Conservation (phyloP, 495 filamentous ascomycete species). For the Thermochaetoides thermophila region DNA sequence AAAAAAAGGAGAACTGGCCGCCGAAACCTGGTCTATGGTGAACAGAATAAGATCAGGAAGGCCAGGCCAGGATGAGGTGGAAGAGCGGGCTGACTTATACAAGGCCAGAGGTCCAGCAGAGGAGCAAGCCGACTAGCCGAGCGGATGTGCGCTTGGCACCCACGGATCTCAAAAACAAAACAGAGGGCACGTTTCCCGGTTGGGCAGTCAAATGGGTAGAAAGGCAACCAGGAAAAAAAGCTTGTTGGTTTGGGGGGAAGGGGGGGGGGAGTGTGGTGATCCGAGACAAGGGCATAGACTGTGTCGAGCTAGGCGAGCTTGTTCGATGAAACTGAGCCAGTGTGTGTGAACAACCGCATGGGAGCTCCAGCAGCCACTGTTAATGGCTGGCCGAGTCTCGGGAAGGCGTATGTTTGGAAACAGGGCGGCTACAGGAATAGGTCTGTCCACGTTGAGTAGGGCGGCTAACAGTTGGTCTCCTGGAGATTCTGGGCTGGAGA, state of each 20-base stretch:
- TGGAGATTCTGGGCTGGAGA: constrained; percentile 3
- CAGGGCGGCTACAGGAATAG: constrained; percentile 30
- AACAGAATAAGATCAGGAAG: too few species aligned
- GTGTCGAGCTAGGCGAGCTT: constrained; percentile 20
- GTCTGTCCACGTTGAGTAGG: constrained; percentile 19
- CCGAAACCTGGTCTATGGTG: too few species aligned
- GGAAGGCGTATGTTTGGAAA: constrained; percentile 36
- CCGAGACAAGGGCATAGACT: constrained; percentile 28
- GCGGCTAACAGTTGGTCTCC: constrained; percentile 24
- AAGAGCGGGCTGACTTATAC: constrained; percentile 21
- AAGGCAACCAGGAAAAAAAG: too few species aligned
- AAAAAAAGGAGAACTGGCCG: constrained; percentile 15
- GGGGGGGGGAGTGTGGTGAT: too few species aligned
- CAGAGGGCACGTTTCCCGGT: too few species aligned
- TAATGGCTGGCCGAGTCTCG: constrained; percentile 30
- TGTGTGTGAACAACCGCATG: constrained; percentile 33
- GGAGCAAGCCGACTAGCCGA: constrained; percentile 9
- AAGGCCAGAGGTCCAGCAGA: constrained; percentile 11
- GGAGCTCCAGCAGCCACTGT: constrained; percentile 24
- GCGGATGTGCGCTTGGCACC: constrained; percentile 5
- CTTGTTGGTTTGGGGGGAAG: too few species aligned
- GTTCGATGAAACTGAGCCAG: constrained; percentile 30
- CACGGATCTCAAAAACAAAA: constrained; percentile 5
- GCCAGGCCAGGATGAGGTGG: constrained; percentile 11
- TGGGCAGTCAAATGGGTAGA: too few species aligned